Evolutionary conservation across 805 yeast species (phyloP), one percentile per base, ranked within the genome.

Genomic region (Candida piceae): DNA sequence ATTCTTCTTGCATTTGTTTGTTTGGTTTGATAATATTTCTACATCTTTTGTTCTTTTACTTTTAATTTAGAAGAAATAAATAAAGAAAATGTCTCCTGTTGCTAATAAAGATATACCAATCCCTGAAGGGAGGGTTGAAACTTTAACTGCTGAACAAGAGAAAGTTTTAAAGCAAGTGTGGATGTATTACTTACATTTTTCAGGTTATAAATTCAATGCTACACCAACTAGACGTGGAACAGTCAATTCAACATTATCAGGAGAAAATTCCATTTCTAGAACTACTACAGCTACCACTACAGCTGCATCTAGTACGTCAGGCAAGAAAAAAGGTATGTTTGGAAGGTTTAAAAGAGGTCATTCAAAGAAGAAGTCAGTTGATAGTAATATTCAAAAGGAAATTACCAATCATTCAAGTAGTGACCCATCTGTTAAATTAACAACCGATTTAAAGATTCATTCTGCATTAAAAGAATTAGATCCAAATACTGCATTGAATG

Each of bases 141-240:
- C 71, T 2, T 53, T 77, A 22, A 66, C 73, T 4, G 47, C 61
- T 2, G 82, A 80, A 17, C 78, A 83, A 55, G 89, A 83, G 51
- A 50, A 70, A 34, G 67, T 70, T 15, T 60, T 83, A 52, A 84
- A 84, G 57, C 85, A 81, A 50, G 69, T 73, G 4, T 84, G 89
- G 88, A 78, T 81, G 34, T 70, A 77, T 49, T 50, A 78, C 32
- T 63, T 84, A 45, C 76, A 74, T 46, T 73, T 66, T 40, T 69
- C 80, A 69, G 87, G 85, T 4, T 66, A 71, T 49, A 20, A 41
- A 20, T 35, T 55, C 47, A 28, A 55, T 32, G 35, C 40, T 13
- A 30, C 45, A 8, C 24, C 35, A n/a, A 33, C 49, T 17, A 42
- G 53, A 27, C 42, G 45, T 11, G 38, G 33, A 30, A 46, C 65